Evolutionary conservation across 2,329 filamentous ascomycete genomes (phyloP), one percentile per base, ranked within the genome.

Genomic region (Fusarium sp.): DNA sequence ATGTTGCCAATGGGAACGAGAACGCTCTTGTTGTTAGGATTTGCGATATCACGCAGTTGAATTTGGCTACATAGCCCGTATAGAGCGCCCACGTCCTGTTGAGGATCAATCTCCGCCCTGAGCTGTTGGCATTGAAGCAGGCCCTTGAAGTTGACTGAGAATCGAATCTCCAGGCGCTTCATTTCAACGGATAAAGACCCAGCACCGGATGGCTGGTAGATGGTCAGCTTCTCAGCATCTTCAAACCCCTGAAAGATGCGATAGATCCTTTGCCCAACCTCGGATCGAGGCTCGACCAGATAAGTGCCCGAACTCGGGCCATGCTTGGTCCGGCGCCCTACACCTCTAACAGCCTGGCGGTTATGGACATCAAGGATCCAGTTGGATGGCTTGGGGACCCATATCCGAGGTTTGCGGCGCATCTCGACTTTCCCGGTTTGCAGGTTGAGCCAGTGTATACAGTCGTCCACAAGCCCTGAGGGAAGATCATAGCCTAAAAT

Each of bases 391-490:
- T 72, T 74, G 0, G 52, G 67, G 0, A 14, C 52, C 84, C 82
- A 86, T 5, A 80, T 79, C 0, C 78, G 68, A 0, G 85, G 81
- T 1, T 79, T 78, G 8, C 84, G 85, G 10, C 90, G 83, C 25
- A 92, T 86, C 52, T 93, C 88, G 0, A 93, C 59, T 0, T 73
- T 57, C 0, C 77, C 69, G 0, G 70, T 79, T 0, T 31, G 57
- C 0, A 91, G 14, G 47, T 92, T 82, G 5, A 92, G 81, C 90
- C 91, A 93, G 70, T 93, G 91, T 0, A 88, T 82, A 59, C 88
- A 92, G 8, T 85, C 80, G 0, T 87, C 79, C 0, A 91, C 70
- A 0, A 93, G 81, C 0, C 83, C 77, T 0, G 72, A 73, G 0
- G 91, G 91, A 0, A 92, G 79, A 70, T 91, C 90, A 38, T 81